Evolutionary conservation across 2,329 filamentous ascomycete species (phyloP).

Genomic region (Alternaria conjuncta): DNA sequence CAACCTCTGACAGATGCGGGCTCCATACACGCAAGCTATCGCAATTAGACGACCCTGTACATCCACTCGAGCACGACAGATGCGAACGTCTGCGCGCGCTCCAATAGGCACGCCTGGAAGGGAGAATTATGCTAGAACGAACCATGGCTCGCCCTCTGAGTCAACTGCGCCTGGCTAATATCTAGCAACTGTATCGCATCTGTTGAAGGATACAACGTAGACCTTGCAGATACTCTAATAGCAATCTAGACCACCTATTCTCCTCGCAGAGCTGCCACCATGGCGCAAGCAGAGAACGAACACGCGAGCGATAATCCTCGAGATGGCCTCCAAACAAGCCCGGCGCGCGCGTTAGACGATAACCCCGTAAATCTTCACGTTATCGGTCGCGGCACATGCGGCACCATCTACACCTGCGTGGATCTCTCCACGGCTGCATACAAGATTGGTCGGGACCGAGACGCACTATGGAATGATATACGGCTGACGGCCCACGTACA

Average conservation of each 20-base stretch:
- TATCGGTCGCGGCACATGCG: neutral
- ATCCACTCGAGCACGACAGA: too few relatives aligned
- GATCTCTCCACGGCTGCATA: neutral
- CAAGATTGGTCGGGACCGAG: neutral
- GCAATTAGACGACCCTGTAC: neutral
- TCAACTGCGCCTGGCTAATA: neutral
- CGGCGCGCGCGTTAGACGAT: neutral
- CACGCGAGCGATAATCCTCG: neutral
- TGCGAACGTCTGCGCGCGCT: neutral
- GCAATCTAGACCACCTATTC: neutral
- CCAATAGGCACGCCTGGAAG: neutral
- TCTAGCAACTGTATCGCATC: neutral
- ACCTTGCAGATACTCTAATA: neutral
- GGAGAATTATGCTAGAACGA: neutral
- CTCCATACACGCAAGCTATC: neutral
- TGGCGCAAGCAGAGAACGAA: neutral
- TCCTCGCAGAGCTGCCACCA: neutral
- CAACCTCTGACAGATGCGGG: neutral
- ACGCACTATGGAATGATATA: neutral
- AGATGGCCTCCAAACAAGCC: neutral
- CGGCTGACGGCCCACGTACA: neutral
- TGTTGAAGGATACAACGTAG: fast-evolving
- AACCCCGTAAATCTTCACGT: neutral
- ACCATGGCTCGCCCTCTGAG: neutral
- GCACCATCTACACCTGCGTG: neutral